phyloP scores from a whole-genome alignment of 129 eudicot species.

The Tagetes patula region DNA sequence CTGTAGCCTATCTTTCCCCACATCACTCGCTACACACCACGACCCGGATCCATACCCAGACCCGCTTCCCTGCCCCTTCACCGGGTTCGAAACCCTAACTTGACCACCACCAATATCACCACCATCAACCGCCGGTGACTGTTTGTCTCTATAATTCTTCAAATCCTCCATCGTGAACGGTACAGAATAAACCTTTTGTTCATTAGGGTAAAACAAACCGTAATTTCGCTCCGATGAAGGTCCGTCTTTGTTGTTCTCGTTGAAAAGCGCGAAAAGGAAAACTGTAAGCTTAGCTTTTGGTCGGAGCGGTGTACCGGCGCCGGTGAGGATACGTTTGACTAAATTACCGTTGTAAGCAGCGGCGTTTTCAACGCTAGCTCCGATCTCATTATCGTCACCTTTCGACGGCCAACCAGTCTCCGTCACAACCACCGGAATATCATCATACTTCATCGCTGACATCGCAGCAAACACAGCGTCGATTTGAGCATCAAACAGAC shows the following conservation, averaged over 20 bases:
- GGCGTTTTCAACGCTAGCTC: conserved; percentile 65
- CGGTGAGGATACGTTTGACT: conserved; percentile 59
- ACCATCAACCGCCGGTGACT: conserved; percentile 43
- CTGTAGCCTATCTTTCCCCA: conserved; percentile 69
- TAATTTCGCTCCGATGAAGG: conserved; percentile 80
- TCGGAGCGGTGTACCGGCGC: conserved; percentile 78
- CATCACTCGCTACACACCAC: conserved; percentile 91
- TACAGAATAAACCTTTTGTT: conserved; percentile 54
- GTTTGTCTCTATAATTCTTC: conserved; percentile 38
- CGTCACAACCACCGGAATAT: conserved; percentile 56
- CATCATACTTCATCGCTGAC: conserved; percentile 65
- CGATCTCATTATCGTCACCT: conserved; percentile 68
- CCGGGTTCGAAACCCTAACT: conserved; percentile 36
- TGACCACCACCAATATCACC: conserved; percentile 33
- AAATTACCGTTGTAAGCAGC: conserved; percentile 77
- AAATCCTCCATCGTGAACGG: conserved; percentile 67
- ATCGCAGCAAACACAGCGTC: conserved; percentile 94
- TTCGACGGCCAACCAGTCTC: conserved; percentile 98
- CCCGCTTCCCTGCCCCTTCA: background rate
- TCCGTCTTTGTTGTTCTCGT: conserved; percentile 76
- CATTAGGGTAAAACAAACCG: conserved; percentile 81
- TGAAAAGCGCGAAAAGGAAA: conserved; percentile 72
- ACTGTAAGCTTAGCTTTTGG: conserved; percentile 76
- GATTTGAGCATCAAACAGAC: conserved; percentile 87
- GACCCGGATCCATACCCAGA: conserved; percentile 41